A percentile compares a stretch with the other conserved stretches of the same genome.
Evolutionary conservation across 2,329 filamentous ascomycete genomes (phyloP).

Genomic region (Diaporthe caulivora): DNA sequence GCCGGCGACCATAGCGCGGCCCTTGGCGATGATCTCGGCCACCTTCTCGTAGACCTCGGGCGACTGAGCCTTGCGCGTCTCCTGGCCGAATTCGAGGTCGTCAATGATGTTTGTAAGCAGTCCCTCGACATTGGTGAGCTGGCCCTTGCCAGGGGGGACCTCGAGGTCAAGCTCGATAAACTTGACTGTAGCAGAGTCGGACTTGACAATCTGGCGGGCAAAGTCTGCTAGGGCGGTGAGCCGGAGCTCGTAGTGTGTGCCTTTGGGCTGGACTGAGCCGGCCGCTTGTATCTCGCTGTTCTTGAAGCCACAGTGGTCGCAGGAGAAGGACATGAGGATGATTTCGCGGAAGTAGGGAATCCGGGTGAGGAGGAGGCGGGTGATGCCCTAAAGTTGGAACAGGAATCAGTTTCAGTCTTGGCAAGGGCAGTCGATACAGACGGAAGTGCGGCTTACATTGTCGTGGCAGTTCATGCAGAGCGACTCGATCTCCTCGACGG

Average conservation of each 20-base stretch:
- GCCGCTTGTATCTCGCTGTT: conserved; percentile 97
- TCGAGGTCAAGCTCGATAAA: conserved; percentile 94
- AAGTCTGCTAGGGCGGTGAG: conserved; percentile 81
- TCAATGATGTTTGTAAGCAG: conserved; percentile 82
- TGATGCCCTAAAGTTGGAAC: conserved; percentile 73
- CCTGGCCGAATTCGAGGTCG: conserved; percentile 85
- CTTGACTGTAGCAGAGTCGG: conserved; percentile 86
- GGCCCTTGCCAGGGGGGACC: conserved; percentile 89
- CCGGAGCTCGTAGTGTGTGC: conserved; percentile 84
- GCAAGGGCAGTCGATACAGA: background rate
- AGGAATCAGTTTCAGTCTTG: background rate
- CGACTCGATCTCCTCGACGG: conserved; percentile 79
- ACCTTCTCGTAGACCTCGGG: conserved; percentile 86
- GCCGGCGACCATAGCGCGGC: conserved; percentile 82
- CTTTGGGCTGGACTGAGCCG: conserved; percentile 90
- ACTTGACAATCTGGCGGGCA: conserved; percentile 90
- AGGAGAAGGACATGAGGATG: conserved; percentile 96
- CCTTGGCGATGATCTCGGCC: conserved; percentile 78
- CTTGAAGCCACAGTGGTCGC: conserved; percentile 87
- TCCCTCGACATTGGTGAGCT: conserved; percentile 94
- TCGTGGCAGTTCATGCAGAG: conserved; percentile 89
- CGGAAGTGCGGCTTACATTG: conserved; percentile 67
- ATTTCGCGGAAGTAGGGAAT: conserved; percentile 99
- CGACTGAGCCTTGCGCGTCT: conserved; percentile 80
- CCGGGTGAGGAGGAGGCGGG: conserved; percentile 86